Conservation (phyloP, 2,329 filamentous ascomycete species). For the Aureobasidium sp. region DNA sequence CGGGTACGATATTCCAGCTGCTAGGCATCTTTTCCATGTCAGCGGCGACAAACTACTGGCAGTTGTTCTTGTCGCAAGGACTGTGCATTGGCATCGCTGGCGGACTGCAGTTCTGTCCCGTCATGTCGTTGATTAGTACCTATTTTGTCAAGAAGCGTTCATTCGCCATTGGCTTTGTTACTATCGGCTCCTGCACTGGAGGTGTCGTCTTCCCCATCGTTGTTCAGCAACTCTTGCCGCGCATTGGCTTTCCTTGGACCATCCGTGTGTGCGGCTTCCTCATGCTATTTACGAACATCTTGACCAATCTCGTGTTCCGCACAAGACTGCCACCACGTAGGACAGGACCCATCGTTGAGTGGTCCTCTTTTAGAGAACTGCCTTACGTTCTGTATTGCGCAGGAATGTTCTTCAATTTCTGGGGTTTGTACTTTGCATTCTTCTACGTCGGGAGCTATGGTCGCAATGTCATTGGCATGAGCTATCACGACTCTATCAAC, state of each 20-base stretch:
- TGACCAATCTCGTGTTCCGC: conserved; percentile 27
- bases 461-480: conserved; percentile 35
- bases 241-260: conserved; percentile 58
- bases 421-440: conserved; percentile 37
- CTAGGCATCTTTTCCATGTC: conserved; percentile 39
- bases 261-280: conserved; percentile 48
- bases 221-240: conserved; percentile 48
- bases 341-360: conserved; percentile 32
- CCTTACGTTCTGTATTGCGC: conserved; percentile 30
- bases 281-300: conserved; percentile 35
- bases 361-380: conserved; percentile 30
- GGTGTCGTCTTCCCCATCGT: conserved; percentile 57
- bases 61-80: conserved; percentile 44
- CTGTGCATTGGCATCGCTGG: conserved; percentile 40
- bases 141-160: conserved; percentile 31
- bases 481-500: conserved; percentile 45
- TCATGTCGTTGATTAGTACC: conserved; percentile 32
- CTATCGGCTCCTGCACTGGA: conserved; percentile 54
- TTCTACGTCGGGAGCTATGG: conserved; percentile 39
- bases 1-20: conserved; percentile 33
- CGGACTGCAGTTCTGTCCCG: conserved; percentile 35
- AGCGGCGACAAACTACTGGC: conserved; percentile 37
- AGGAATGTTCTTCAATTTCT: conserved; percentile 21
- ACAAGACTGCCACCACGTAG: conserved; percentile 33
- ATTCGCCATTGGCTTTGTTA: conserved; percentile 39